Conservation (phyloP, 148 eudicot genomes). For the Salicornia ramosissima region DNA sequence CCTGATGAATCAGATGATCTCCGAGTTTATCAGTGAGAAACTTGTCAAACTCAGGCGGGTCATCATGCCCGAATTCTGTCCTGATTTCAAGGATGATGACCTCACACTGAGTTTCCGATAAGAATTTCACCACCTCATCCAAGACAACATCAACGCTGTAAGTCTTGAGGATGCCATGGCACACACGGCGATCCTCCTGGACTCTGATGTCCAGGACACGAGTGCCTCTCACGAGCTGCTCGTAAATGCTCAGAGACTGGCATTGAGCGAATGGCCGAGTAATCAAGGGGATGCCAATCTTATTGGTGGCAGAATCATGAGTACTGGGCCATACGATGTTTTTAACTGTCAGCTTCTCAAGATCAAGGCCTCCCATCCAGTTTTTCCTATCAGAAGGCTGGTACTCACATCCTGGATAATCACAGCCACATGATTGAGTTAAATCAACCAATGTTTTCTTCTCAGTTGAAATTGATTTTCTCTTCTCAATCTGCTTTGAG, state of each 20-base stretch:
- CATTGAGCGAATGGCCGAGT: slow-evolving; percentile 89
- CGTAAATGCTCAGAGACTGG: slow-evolving; percentile 71
- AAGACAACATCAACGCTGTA: slow-evolving; percentile 71
- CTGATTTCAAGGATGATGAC: slow-evolving; percentile 78
- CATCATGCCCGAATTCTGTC: slow-evolving; percentile 82
- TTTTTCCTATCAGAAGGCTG: slow-evolving; percentile 57
- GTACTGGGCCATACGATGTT: slow-evolving; percentile 91
- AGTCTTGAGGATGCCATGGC: slow-evolving; percentile 73
- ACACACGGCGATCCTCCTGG: slow-evolving; percentile 65
- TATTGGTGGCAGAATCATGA: slow-evolving; percentile 85
- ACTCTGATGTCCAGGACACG: slow-evolving; percentile 74
- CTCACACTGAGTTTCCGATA: slow-evolving; percentile 77
- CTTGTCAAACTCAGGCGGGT: slow-evolving; percentile 76
- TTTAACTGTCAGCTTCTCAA: slow-evolving; percentile 44
- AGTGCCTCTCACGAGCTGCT: slow-evolving; percentile 66
- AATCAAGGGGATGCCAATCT: slow-evolving; percentile 65
- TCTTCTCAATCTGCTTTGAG: slow-evolving; percentile 52
- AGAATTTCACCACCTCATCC: slow-evolving; percentile 55
- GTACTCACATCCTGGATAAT: slow-evolving; percentile 66
- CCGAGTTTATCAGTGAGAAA: slow-evolving; percentile 67
- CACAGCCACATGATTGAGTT: slow-evolving; percentile 41
- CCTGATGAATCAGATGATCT: slow-evolving; percentile 66
- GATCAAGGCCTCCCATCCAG: slow-evolving; percentile 78
- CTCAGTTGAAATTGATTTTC: slow-evolving; percentile 41
- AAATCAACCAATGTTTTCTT: slow-evolving; percentile 52